Base-by-base conservation (phyloP, 2,329 filamentous ascomycete genomes). In the Fusarium foetens region DNA sequence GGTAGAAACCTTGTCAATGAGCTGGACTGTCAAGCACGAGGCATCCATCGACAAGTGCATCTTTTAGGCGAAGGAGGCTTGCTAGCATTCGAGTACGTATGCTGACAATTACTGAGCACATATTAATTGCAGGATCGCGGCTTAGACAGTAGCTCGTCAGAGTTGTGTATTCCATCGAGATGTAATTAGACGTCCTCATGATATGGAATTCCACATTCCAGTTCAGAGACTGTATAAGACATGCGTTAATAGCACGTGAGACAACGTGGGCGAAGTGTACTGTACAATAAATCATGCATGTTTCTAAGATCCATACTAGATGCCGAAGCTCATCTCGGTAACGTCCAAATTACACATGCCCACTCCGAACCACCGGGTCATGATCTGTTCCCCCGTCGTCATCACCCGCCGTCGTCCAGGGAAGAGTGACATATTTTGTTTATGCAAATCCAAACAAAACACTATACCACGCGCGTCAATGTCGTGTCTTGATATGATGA, bases 251-350 rank as follows among this genome's bases (percentile, higher is more conserved):
- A 36, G 25, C 65, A 53, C 23, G 27, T 63, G 54, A 67, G 66
- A 72, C 61, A 70, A 31, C 14, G 23, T 58, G 29, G 17, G 7
- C 41, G 27, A 58, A 38, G n/a, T 13, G 21, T n/a, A 48, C 43
- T 14, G 21, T 21, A 48, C 43, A 70, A 29, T 36, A 72, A 70
- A 42, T 59, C 54, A 60, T 68, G 65, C 69, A 62, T 58, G 65
- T 59, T 68, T 70, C 51, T 42, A 14, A 48, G 58, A 35, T 55
- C 39, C 54, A 41, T 48, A 51, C 51, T 62, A 49, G 58, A 60
- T 68, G 57, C 61, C 53, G 57, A 61, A 49, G 35, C 57, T 71
- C 75, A 76, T 76, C 72, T 76, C 74, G 68, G 70, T 42, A 72
- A 66, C 39, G 35, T 36, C 63, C 58, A 62, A 73, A 52, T 60